Percentiles rank a stretch among this genome's conserved stretches.
Evolutionary conservation across 805 yeast genomes (phyloP).

Genomic region (Metschnikowia baotianmanensis): DNA sequence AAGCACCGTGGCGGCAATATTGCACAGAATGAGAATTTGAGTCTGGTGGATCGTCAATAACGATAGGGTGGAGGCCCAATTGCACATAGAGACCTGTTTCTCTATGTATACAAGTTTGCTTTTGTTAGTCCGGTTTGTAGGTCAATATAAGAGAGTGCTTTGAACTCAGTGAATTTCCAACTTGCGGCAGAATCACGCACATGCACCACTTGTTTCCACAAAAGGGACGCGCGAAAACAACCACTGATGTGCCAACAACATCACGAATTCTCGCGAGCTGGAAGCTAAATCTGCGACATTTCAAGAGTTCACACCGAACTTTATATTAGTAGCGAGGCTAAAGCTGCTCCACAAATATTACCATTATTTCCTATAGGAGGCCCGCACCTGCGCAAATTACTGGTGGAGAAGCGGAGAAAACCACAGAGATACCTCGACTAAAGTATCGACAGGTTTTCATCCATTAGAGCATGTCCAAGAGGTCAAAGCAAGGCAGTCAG

Average conservation of each 20-base stretch:
- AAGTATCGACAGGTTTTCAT: conserved; percentile 6
- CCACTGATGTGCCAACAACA: not conserved
- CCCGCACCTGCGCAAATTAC: not conserved
- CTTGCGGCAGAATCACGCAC: too few species aligned
- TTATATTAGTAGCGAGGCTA: not conserved
- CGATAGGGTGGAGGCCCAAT: not conserved
- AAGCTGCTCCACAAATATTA: not conserved
- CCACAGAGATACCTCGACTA: conserved; percentile 1
- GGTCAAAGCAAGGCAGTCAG: conserved; percentile 10
- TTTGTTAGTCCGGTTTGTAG: too few species aligned
- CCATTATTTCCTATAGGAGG: not conserved
- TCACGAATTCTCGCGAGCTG: not conserved
- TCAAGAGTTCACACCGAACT: not conserved
- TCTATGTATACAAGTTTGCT: too few species aligned
- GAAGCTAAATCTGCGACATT: not conserved
- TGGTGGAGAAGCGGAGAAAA: conserved; percentile 1
- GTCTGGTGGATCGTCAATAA: not conserved
- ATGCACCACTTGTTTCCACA: too few species aligned
- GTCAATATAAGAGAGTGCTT: too few species aligned
- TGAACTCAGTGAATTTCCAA: too few species aligned
- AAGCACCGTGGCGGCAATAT: conserved; percentile 13
- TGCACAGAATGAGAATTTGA: not conserved
- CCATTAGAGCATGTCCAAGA: conserved; percentile 17
- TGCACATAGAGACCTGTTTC: too few species aligned
- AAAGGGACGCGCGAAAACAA: not conserved